These are phyloP conservation scores for Aspergillus pseudoterreus DNA, from an alignment of 2,329 filamentous ascomycete genomes.

Conservation along the genomic window DNA sequence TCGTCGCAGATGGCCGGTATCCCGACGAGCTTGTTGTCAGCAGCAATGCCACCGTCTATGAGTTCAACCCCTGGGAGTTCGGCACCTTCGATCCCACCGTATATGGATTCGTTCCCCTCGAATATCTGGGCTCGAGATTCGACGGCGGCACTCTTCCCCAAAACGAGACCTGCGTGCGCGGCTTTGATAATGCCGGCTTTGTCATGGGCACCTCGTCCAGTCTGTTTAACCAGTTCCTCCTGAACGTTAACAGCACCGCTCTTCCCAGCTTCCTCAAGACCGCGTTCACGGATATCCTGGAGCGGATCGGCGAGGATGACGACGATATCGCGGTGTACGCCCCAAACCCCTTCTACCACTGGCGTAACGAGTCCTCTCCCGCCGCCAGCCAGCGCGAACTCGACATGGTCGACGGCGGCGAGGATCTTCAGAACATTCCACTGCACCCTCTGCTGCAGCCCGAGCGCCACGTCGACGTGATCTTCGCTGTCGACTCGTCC, in stretches of 20 bases:
- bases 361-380: constrained; percentile 56
- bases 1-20: constrained; percentile 64
- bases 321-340: constrained; percentile 70
- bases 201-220: constrained; percentile 81
- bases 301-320: constrained; percentile 52
- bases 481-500: constrained; percentile 72
- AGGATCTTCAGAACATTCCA: constrained; percentile 73
- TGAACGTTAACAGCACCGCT: constrained; percentile 56
- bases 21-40: constrained; percentile 59
- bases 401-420: constrained; percentile 70
- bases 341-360: constrained; percentile 71
- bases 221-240: constrained; percentile 75
- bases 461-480: constrained; percentile 65
- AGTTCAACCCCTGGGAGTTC: constrained; percentile 74
- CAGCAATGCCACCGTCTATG: constrained; percentile 68
- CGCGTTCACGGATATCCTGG: constrained; percentile 53
- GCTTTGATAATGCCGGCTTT: constrained; percentile 77
- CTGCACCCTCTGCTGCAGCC: constrained; percentile 71
- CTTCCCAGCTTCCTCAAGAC: constrained; percentile 49
- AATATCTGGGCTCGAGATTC: constrained; percentile 71
- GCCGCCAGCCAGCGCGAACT: constrained; percentile 53
- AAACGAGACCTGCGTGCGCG: constrained; percentile 62
- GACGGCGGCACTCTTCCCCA: constrained; percentile 55
- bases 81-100: constrained; percentile 70
- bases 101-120: constrained; percentile 65